Conservation (phyloP, 805 yeast species). For the Saccharomycopsis vini region DNA sequence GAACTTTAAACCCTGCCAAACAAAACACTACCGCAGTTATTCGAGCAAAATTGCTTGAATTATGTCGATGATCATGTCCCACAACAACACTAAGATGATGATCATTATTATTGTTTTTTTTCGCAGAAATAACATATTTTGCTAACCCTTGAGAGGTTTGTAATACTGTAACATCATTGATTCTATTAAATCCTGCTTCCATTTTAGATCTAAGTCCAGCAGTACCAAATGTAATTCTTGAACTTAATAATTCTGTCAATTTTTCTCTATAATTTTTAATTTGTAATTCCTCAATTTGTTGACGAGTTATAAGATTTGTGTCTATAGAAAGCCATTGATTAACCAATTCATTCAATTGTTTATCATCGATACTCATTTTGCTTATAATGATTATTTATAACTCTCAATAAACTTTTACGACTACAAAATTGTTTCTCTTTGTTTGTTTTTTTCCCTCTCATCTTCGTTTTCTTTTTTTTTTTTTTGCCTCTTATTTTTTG, state of each 20-base stretch:
- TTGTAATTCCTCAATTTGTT: constrained; percentile 9
- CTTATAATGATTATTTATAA: no score
- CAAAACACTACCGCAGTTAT: constrained; percentile 71
- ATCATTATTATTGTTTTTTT: constrained; percentile 24
- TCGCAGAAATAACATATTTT: constrained; percentile 29
- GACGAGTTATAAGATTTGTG: constrained; percentile 18
- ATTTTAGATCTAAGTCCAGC: constrained; percentile 84
- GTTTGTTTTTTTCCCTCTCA: not conserved
- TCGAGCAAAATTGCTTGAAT: constrained; percentile 72
- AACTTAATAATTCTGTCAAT: constrained; percentile 23
- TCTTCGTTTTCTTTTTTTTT: not conserved
- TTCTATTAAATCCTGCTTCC: constrained; percentile 85
- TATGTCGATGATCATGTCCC: constrained; percentile 87
- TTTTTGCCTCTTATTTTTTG: no score
- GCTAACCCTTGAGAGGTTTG: constrained; percentile 88
- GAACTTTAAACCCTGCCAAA: constrained; percentile 58
- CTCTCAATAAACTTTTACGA: no score
- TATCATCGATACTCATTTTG: no score
- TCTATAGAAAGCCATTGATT: constrained; percentile 34
- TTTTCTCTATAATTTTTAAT: not conserved
- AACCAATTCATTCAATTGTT: constrained; percentile 24
- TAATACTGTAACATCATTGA: constrained; percentile 81
- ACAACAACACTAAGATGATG: constrained; percentile 41
- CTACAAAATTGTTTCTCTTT: no score
- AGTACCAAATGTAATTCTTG: constrained; percentile 79